phyloP scores from a whole-genome alignment of 2,329 filamentous ascomycete species.

The Cytospora paraplurivora region DNA sequence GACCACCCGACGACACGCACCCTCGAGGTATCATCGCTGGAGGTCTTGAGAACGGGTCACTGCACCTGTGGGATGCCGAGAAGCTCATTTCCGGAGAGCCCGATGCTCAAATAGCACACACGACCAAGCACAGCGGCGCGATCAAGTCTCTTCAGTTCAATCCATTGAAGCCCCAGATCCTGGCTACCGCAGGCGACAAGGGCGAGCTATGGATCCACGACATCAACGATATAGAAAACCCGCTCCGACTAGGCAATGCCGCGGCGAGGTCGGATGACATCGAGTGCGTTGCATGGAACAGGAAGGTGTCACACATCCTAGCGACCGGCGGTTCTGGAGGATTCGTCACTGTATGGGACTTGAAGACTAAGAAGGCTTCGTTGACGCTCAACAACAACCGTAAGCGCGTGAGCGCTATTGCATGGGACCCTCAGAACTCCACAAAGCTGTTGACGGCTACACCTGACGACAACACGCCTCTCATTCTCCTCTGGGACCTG shows the following conservation, averaged over 20 bases:
- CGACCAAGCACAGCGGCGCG: slow-evolving; percentile 85
- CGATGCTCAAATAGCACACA: slow-evolving; percentile 83
- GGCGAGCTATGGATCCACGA: slow-evolving; percentile 97
- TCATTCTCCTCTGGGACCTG: slow-evolving; percentile 92
- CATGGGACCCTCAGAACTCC: slow-evolving; percentile 94
- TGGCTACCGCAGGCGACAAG: slow-evolving; percentile 91
- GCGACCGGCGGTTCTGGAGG: slow-evolving; percentile 91
- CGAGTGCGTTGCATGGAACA: slow-evolving; percentile 97
- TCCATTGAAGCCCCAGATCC: slow-evolving; percentile 83
- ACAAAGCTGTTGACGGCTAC: slow-evolving; percentile 94
- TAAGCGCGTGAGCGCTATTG: slow-evolving; percentile 92
- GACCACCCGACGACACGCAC: slow-evolving; percentile 74
- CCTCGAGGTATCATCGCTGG: slow-evolving; percentile 90
- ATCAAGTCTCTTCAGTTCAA: slow-evolving; percentile 98
- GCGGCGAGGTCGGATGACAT: slow-evolving; percentile 92
- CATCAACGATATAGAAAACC: slow-evolving; percentile 83
- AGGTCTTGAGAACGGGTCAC: slow-evolving; percentile 88
- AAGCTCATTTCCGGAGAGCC: slow-evolving; percentile 59
- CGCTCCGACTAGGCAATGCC: slow-evolving; percentile 84
- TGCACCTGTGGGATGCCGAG: slow-evolving; percentile 91
- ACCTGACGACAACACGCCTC: slow-evolving; percentile 81
- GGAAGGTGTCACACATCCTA: slow-evolving; percentile 93
- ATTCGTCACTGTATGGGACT: slow-evolving; percentile 97
- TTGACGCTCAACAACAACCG: slow-evolving; percentile 93
- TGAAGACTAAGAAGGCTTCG: slow-evolving; percentile 97